Evolutionary conservation across 1,284 basidiomycete genomes (phyloP).

Genomic region (Malassezia caprae): DNA sequence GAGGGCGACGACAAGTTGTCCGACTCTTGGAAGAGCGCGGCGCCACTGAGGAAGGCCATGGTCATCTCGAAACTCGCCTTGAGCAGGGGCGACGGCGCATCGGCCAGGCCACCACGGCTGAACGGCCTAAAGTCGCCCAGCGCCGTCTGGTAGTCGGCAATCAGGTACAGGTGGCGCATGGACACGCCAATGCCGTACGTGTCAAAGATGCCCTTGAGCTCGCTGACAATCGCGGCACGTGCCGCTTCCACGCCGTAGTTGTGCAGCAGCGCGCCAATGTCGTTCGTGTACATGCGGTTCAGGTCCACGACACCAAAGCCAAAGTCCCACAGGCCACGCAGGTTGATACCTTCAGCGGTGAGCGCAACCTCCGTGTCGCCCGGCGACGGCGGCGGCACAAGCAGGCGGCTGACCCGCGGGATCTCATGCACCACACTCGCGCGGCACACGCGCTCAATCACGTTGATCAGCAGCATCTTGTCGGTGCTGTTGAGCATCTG

Average conservation of each 20-base stretch:
- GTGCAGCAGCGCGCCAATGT: conserved; percentile 80
- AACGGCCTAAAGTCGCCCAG: conserved; percentile 95
- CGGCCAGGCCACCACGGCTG: conserved; percentile 85
- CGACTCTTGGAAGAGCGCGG: conserved; percentile 84
- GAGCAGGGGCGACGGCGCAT: conserved; percentile 79
- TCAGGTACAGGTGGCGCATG: conserved; percentile 84
- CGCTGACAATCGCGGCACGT: conserved; percentile 52
- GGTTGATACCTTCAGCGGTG: conserved; percentile 55
- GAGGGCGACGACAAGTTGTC: conserved; percentile 81
- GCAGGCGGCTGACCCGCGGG: conserved; percentile 35
- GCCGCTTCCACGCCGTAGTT: conserved; percentile 61
- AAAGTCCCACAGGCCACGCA: conserved; percentile 81
- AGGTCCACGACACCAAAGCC: conserved; percentile 70
- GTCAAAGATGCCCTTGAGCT: conserved; percentile 80
- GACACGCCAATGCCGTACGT: conserved; percentile 96
- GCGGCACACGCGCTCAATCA: conserved; percentile 44
- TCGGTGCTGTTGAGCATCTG: conserved; percentile 33
- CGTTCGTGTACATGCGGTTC: conserved; percentile 80
- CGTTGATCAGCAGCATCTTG: conserved; percentile 46
- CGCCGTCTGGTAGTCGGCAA: conserved; percentile 97
- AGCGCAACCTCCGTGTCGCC: conserved; percentile 28
- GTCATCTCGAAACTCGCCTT: conserved; percentile 98
- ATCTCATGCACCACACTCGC: conserved; percentile 44
- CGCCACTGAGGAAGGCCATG: conserved; percentile 85
- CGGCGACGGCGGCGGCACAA: conserved; percentile 35